phyloP scores from a whole-genome alignment of 208 protist genomes.

The Naegleria gruberi region DNA sequence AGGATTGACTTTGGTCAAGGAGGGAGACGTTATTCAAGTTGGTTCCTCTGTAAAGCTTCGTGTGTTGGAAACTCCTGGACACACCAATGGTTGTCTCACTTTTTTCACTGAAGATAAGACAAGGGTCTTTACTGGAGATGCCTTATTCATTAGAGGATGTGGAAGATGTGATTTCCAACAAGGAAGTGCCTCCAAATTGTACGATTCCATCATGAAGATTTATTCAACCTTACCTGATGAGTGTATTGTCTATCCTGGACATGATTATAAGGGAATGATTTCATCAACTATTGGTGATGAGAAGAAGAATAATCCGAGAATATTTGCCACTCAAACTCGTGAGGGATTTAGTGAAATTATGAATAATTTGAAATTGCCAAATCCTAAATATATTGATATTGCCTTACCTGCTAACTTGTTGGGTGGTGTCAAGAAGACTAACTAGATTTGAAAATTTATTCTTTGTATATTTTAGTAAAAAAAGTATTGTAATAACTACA shows the following conservation, averaged over 20 bases:
- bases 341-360: background rate
- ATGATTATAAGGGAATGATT: background rate
- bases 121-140: background rate
- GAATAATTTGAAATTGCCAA: background rate
- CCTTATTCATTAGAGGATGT: background rate
- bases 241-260: background rate
- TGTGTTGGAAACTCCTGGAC: background rate
- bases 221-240: background rate
- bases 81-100: background rate
- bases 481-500: no score
- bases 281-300: background rate
- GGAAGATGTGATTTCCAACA: slow-evolving; percentile 7
- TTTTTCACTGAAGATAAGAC: background rate
- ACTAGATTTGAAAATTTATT: no score
- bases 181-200: background rate
- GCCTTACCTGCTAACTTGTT: background rate
- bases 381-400: background rate
- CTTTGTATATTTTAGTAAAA: no score
- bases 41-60: background rate
- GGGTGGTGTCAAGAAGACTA: slow-evolving; percentile 1
- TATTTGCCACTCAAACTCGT: background rate
- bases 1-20: background rate
- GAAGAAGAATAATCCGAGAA: background rate
- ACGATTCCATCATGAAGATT: background rate
- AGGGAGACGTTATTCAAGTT: background rate